Conservation (phyloP, 2,329 filamentous ascomycete species). For the Helicocarpus griseus region DNA sequence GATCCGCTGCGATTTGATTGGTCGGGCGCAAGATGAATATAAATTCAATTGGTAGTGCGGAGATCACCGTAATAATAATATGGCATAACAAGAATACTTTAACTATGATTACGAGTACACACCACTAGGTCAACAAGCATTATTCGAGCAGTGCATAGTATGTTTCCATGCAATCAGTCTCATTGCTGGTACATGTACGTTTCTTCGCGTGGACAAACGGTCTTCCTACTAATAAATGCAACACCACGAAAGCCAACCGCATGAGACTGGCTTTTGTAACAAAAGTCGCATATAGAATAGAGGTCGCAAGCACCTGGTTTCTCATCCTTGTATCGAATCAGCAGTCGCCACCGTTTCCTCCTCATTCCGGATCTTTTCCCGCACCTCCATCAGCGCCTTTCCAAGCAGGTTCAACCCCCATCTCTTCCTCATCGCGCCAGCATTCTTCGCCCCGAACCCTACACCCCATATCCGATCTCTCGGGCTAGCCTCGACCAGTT, state of each 20-base stretch:
- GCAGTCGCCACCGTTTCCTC: neutral
- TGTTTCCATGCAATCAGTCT: no score
- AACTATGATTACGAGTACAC: no score
- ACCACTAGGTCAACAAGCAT: no score
- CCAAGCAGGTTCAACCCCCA: slow-evolving; percentile 27
- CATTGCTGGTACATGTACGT: no score
- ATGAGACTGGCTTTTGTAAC: no score
- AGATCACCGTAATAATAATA: no score
- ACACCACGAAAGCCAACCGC: no score
- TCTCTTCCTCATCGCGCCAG: slow-evolving; percentile 17
- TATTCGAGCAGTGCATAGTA: no score
- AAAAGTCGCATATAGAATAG: neutral
- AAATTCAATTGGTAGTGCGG: no score
- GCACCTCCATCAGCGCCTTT: slow-evolving; percentile 25
- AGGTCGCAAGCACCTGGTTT: neutral
- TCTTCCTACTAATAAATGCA: no score
- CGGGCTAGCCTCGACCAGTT: slow-evolving; percentile 27
- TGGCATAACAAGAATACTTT: no score
- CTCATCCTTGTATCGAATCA: neutral
- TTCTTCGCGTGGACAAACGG: no score
- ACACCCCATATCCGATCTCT: slow-evolving; percentile 27
- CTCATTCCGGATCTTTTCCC: slow-evolving; percentile 17
- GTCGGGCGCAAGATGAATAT: neutral
- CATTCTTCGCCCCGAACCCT: slow-evolving; percentile 23
- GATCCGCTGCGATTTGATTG: neutral